Conservation (phyloP, 169 alveolate species). For the Plasmodium berghei region DNA sequence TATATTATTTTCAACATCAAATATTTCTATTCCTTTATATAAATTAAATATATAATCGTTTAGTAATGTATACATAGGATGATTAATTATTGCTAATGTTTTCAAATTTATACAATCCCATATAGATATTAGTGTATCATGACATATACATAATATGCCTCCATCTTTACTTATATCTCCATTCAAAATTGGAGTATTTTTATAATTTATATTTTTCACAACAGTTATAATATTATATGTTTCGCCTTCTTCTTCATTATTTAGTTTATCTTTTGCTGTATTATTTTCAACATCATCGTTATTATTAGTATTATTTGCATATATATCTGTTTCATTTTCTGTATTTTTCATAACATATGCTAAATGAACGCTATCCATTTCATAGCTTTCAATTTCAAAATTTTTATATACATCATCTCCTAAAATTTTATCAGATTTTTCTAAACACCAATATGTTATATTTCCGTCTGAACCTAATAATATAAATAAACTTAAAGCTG, state of each 20-base stretch:
- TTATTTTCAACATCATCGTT: background rate
- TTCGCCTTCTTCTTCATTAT: background rate
- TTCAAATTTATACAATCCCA: constrained; percentile 40
- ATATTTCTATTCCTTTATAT: constrained; percentile 46
- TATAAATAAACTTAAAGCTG: constrained; percentile 36
- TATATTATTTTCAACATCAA: background rate
- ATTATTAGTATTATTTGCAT: background rate
- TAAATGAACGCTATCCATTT: background rate
- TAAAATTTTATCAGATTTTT: constrained; percentile 30
- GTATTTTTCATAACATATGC: no score
- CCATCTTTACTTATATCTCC: constrained; percentile 60
- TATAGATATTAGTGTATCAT: constrained; percentile 25
- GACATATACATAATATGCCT: constrained; percentile 42
- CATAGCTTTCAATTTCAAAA: constrained; percentile 18
- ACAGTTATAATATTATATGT: constrained; percentile 17
- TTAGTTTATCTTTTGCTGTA: background rate
- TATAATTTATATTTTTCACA: constrained; percentile 28
- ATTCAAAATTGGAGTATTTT: constrained; percentile 21
- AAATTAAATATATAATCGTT: constrained; percentile 33
- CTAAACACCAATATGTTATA: constrained; percentile 37
- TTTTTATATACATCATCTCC: constrained; percentile 22
- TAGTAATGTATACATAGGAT: constrained; percentile 36
- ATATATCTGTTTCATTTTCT: background rate
- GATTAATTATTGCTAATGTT: constrained; percentile 48
- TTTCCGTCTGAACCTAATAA: constrained; percentile 17